Base-by-base conservation (phyloP, 495 filamentous ascomycete genomes). In the Platismatia glauca region DNA sequence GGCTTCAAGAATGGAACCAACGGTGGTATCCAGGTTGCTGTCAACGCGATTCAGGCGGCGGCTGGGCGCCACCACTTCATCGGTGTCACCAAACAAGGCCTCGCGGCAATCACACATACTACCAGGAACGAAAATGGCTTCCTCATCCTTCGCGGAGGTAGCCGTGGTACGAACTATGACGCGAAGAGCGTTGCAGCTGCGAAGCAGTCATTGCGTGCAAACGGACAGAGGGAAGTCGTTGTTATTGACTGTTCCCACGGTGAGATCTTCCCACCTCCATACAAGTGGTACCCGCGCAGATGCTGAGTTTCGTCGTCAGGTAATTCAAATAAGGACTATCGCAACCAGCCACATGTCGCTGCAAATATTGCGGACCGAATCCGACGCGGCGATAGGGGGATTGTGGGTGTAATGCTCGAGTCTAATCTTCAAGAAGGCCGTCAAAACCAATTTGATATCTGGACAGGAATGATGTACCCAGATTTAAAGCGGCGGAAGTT, bases 1-100 rank as follows among this genome's bases (percentile, higher is more conserved):
- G 94, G 94, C 46, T 98, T 98, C 85, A 98, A 98, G 82, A 98
- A 98, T 74, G 94, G 94, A 61, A 98, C 94, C 33, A 94, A 98
- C 72, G 94, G 94, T 31, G 85, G 86, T 0, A 75, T 98, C 39
- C 82, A 87, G 60, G 89, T 97, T 8, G 91, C 94, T 1, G 88
- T 98, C 63, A 91, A 98, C 76, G 94, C 92, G 53, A 96, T 97
- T 75, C 91, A 91, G 58, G 88, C 94, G 16, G 94, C 95, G 15
- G 84, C 80, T 70, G 88, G 93, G 68, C 88, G 89, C n/a, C 94
- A 98, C 68, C 94, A 97, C 78, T 97, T 97, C 85, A 78, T 98
- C 61, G 95, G 90, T 6, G 94, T 98, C 60, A 97, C 93, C 8
- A 97, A 97, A 76, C 91, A 91, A 12, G 94, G 94, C 66, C 87